phyloP scores from a whole-genome alignment of 75 land plant species.

The Larix kaempferi region DNA sequence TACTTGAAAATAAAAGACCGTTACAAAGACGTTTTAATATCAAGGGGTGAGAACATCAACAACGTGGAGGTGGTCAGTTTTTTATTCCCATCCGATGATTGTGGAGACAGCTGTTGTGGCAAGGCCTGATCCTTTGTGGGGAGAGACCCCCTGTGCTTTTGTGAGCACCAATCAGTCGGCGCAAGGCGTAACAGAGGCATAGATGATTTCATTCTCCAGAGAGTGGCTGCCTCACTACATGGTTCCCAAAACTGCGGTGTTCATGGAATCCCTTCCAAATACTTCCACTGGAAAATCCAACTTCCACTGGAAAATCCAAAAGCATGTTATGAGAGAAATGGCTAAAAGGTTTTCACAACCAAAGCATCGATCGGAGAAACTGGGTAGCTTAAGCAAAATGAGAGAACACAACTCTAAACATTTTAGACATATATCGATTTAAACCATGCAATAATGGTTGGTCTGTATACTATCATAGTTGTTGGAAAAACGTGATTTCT shows the following conservation, averaged over 20 bases:
- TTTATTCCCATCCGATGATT: slow-evolving; percentile 57
- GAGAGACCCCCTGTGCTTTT: slow-evolving; percentile 87
- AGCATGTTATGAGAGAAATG: slow-evolving; percentile 57
- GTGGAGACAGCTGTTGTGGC: slow-evolving; percentile 85
- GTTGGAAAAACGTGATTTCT: too few species aligned
- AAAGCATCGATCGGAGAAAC: too few species aligned
- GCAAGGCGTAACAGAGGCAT: slow-evolving; percentile 10
- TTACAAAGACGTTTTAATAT: slow-evolving; percentile 78
- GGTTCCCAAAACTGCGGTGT: slow-evolving; percentile 71
- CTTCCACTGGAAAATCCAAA: too few species aligned
- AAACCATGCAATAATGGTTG: too few species aligned
- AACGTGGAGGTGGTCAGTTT: slow-evolving; percentile 73
- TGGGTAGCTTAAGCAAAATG: too few species aligned
- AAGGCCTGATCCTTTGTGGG: slow-evolving; percentile 78
- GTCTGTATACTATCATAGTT: too few species aligned
- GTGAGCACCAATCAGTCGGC: slow-evolving; percentile 24
- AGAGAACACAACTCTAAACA: too few species aligned
- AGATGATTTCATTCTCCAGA: slow-evolving; percentile 50
- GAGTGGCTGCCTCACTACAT: slow-evolving; percentile 52
- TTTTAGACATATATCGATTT: too few species aligned
- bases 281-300: slow-evolving; percentile 85
- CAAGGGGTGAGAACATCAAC: slow-evolving; percentile 80
- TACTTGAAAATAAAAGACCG: slow-evolving; percentile 69
- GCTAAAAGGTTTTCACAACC: slow-evolving; percentile 12
- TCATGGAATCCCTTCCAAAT: slow-evolving; percentile 67